These are phyloP conservation scores for Trichosporon coremiiforme DNA, from an alignment of 1,284 basidiomycete genomes.

Conservation along the genomic window DNA sequence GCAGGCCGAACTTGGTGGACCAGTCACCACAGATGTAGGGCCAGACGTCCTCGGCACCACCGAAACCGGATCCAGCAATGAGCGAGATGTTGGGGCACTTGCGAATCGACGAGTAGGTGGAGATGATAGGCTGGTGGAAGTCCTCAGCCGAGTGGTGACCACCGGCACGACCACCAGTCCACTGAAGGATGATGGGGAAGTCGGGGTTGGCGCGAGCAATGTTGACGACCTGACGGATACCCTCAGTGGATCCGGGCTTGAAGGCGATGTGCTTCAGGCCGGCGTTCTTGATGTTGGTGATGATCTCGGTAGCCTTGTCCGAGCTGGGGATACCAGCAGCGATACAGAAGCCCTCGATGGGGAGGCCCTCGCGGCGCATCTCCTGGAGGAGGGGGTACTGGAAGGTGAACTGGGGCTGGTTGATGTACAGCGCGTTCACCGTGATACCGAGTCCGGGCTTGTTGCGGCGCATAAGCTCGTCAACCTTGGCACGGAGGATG, in stretches of 20 bases:
- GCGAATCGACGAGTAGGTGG: conserved; percentile 87
- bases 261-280: conserved; percentile 95
- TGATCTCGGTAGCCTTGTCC: conserved; percentile 93
- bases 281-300: conserved; percentile 69
- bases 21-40: conserved; percentile 96
- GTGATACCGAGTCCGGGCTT: conserved; percentile 87
- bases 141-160: conserved; percentile 98
- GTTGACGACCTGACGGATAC: conserved; percentile 93
- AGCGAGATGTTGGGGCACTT: conserved; percentile 85
- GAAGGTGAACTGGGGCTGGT: conserved; percentile 95
- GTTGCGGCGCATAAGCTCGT: conserved; percentile 80
- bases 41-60: conserved; percentile 92
- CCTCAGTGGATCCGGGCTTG: conserved; percentile 97
- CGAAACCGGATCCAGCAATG: conserved; percentile 95
- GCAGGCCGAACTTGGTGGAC: conserved; percentile 80
- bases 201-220: conserved; percentile 93
- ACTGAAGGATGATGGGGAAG: conserved; percentile 97
- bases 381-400: conserved; percentile 97
- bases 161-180: conserved; percentile 99
- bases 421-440: conserved; percentile 95
- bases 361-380: conserved; percentile 92
- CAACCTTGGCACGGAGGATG: conserved; percentile 83
- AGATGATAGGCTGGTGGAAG: conserved; percentile 93
- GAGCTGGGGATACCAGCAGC: conserved; percentile 92
- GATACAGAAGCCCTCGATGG: conserved; percentile 96